Percentiles rank a stretch among this genome's conserved stretches.
phyloP scores from a whole-genome alignment of 164 flowering plant genomes.

The Magnolia sinica region DNA sequence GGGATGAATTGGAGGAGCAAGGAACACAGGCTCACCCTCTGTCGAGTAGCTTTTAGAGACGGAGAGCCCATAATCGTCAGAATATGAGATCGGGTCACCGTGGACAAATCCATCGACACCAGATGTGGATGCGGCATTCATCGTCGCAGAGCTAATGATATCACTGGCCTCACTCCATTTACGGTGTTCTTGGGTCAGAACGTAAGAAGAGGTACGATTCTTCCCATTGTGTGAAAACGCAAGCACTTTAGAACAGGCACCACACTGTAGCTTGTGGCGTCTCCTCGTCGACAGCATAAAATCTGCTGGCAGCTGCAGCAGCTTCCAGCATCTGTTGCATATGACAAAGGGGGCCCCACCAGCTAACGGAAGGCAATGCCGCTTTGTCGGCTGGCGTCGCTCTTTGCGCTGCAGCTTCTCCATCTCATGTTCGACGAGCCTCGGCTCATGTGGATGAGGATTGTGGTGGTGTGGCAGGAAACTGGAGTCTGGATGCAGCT shows the following conservation, averaged over 20 bases:
- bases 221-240: conserved; percentile 42
- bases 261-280: conserved; percentile 47
- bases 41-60: conserved; percentile 39
- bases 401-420: conserved; percentile 1
- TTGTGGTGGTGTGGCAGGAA: conserved; percentile 18
- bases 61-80: conserved; percentile 48
- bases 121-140: conserved; percentile 18
- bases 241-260: conserved; percentile 57
- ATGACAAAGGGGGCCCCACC: conserved; percentile 68
- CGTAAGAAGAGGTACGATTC: conserved; percentile 34
- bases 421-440: background rate
- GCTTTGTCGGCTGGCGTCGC: background rate
- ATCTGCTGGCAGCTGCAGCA: conserved; percentile 67
- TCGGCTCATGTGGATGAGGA: conserved; percentile 19
- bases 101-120: conserved; percentile 1
- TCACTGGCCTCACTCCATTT: background rate
- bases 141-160: background rate
- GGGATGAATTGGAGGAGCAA: conserved; percentile 5
- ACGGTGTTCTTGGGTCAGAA: conserved; percentile 6
- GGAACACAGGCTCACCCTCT: conserved; percentile 28
- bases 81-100: conserved; percentile 36
- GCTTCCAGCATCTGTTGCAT: conserved; percentile 48
- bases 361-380: conserved; percentile 44
- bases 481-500: conserved; percentile 23
- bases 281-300: conserved; percentile 45